These are phyloP conservation scores for Aspergillus eucalypticola DNA, from an alignment of 2,329 filamentous ascomycete genomes.

Conservation along the genomic window DNA sequence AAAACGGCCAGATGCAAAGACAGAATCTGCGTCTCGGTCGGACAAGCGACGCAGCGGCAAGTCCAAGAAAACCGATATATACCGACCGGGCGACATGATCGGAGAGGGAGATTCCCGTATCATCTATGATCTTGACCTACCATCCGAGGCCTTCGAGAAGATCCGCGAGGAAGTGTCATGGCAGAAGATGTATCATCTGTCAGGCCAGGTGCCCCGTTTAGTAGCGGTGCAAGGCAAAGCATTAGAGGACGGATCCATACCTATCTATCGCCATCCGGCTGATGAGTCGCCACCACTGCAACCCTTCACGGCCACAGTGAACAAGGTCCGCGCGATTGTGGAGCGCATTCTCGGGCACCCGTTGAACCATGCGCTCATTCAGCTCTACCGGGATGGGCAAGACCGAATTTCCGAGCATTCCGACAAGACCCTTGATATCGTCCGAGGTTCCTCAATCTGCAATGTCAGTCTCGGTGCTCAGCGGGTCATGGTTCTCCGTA, in stretches of 20 bases:
- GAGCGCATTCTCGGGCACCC: constrained; percentile 74
- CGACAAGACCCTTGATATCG: constrained; percentile 94
- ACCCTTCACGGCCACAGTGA: constrained; percentile 73
- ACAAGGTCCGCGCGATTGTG: constrained; percentile 65
- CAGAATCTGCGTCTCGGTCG: constrained; percentile 14
- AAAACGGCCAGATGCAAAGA: constrained; percentile 26
- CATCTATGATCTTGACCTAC: constrained; percentile 67
- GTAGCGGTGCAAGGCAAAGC: constrained; percentile 84
- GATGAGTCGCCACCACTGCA: constrained; percentile 80
- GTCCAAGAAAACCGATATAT: constrained; percentile 26
- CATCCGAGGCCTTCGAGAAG: constrained; percentile 63
- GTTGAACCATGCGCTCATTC: constrained; percentile 89
- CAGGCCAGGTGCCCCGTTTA: constrained; percentile 85
- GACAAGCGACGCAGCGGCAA: constrained; percentile 24
- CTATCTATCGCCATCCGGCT: constrained; percentile 91
- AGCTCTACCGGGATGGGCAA: constrained; percentile 82
- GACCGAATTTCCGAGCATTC: constrained; percentile 97
- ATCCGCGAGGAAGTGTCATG: constrained; percentile 76
- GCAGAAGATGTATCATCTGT: constrained; percentile 90
- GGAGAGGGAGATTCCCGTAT: constrained; percentile 82
- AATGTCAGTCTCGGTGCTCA: constrained; percentile 94
- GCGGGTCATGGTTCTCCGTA: constrained; percentile 84
- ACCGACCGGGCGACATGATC: constrained; percentile 57
- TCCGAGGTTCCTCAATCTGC: constrained; percentile 76
- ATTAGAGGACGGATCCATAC: constrained; percentile 66